Evolutionary conservation across 306 rosid genomes (phyloP).

Genomic region (Prinsepia uniflora): DNA sequence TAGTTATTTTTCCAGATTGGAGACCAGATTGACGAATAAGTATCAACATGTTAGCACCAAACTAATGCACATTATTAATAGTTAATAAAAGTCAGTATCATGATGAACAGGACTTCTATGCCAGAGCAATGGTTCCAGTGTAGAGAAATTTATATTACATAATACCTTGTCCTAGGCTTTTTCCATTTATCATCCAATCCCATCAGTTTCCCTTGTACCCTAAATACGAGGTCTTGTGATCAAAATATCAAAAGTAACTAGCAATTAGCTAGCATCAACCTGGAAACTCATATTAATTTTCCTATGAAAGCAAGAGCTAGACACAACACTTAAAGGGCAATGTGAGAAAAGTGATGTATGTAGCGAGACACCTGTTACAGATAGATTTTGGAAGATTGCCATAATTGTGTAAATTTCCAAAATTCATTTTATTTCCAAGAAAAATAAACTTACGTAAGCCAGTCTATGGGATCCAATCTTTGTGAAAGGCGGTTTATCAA

Average conservation of each 20-base stretch:
- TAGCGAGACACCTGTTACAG: background rate
- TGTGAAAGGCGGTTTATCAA: conserved; percentile 70
- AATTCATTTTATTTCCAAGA: background rate
- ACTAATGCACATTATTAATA: background rate
- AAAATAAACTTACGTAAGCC: conserved; percentile 83
- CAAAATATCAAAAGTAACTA: background rate
- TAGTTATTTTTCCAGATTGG: too few relatives aligned
- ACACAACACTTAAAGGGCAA: background rate
- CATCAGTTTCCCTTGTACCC: background rate
- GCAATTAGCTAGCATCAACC: background rate
- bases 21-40: too few relatives aligned
- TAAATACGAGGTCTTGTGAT: background rate
- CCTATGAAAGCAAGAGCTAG: background rate
- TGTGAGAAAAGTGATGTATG: background rate
- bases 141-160: background rate
- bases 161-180: background rate
- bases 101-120: background rate
- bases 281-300: background rate
- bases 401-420: background rate
- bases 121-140: background rate
- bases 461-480: conserved; percentile 92
- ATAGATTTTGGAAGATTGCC: background rate
- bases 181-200: background rate
- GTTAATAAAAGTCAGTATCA: background rate
- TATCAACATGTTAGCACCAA: too few relatives aligned